Evolutionary conservation across 495 filamentous ascomycete species (phyloP).

Genomic region (Immersiella caudata): DNA sequence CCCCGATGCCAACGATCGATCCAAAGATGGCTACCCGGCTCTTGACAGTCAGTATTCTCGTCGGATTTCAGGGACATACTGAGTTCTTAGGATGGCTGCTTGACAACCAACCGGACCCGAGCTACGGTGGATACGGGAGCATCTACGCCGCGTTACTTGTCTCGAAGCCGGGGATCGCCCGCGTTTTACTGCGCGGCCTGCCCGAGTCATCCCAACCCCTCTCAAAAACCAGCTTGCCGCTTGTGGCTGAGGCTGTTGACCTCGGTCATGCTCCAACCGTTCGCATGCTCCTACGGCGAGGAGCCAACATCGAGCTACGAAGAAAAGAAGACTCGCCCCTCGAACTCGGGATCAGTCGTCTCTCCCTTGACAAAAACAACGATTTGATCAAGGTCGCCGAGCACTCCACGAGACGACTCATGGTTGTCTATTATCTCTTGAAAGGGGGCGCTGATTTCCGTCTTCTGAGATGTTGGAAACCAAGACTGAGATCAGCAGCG

Average conservation of each 20-base stretch:
- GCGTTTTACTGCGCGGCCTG: neutral
- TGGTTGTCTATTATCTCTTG: neutral
- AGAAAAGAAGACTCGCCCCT: neutral
- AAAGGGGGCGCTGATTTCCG: neutral
- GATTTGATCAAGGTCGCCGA: neutral
- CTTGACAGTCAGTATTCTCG: neutral
- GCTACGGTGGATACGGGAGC: constrained; percentile 3
- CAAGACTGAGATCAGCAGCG: neutral
- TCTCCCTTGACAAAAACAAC: neutral
- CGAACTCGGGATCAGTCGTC: neutral
- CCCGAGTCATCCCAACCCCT: neutral
- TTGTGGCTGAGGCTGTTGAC: neutral
- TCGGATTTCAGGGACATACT: neutral
- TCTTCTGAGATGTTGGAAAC: neutral
- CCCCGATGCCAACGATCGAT: neutral
- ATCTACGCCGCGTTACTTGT: constrained; percentile 3
- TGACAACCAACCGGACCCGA: neutral
- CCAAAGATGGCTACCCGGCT: neutral
- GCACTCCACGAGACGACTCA: neutral
- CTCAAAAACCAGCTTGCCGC: neutral
- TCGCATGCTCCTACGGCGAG: constrained; percentile 2
- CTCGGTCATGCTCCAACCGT: neutral
- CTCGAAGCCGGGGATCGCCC: neutral
- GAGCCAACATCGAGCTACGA: neutral
- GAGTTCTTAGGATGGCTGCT: constrained; percentile 1